These are phyloP conservation scores for Sistotremastrum suecicum DNA, from an alignment of 768 basidiomycete species.

Conservation along the genomic window DNA sequence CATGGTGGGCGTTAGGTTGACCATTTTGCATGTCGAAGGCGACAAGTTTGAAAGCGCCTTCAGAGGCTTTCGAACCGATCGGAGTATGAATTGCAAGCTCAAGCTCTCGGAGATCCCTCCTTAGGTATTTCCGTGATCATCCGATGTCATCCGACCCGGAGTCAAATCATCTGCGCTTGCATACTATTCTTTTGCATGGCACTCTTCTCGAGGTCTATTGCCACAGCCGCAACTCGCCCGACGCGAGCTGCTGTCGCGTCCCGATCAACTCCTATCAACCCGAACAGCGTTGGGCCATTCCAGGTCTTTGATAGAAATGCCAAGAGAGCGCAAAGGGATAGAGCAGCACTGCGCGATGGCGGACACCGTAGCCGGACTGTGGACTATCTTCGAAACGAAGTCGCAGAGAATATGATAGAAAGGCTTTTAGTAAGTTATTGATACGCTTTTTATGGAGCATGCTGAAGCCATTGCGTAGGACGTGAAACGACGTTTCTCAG, in stretches of 20 bases:
- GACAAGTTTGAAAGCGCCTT: too few species aligned
- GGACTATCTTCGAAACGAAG: constrained; percentile 85
- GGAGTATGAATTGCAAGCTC: too few species aligned
- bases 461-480: constrained; percentile 39
- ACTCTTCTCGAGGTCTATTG: background rate
- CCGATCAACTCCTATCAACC: constrained; percentile 24
- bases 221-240: background rate
- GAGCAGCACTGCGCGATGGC: constrained; percentile 43
- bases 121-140: too few species aligned
- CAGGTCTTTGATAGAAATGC: constrained; percentile 75
- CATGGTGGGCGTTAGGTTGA: too few species aligned
- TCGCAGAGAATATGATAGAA: constrained; percentile 84
- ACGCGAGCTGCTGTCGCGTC: constrained; percentile 31
- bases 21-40: too few species aligned
- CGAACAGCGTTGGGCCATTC: constrained; percentile 47
- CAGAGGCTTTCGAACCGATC: too few species aligned
- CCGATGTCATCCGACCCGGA: too few species aligned
- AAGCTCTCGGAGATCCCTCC: too few species aligned
- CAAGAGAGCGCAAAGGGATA: constrained; percentile 68
- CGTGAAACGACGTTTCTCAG: constrained; percentile 70
- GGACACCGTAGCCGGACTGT: constrained; percentile 58
- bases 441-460: constrained; percentile 2
- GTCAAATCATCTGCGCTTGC: too few species aligned
- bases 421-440: constrained; percentile 53
- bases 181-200: background rate